Evolutionary conservation across 208 protist genomes (phyloP), one percentile per base, ranked within the genome.

Genomic region (Naegleria gruberi): DNA sequence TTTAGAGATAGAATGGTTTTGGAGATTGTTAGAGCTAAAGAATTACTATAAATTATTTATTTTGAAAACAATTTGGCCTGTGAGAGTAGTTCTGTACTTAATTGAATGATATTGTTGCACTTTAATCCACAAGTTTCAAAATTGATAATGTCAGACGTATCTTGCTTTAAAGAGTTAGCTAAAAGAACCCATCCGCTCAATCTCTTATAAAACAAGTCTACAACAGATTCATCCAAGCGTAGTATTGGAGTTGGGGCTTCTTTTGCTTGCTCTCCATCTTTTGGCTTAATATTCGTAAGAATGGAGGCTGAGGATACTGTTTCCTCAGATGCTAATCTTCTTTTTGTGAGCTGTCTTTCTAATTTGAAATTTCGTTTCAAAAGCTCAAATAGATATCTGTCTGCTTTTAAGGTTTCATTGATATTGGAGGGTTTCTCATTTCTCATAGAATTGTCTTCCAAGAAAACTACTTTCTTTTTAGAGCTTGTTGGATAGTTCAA

Each of bases 1-100:
- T 83, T 90, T 83, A 85, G 89, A 73, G 43, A 47, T 0, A 55
- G 65, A n/a, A 85, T 82, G n/a, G 30, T 82, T n/a, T n/a, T 73
- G 15, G 51, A 90, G 43, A 90, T 90, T 65, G 23, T 82, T 3
- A 10, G 5, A 17, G 43, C 17, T n/a, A 57, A 65, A 8, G 5
- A 42, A 51, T 40, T 42, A 51, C 42, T 42, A n/a, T 47, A 86
- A n/a, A 51, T 30, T 44, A 34, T 47, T 44, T 40, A 40, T 77
- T 2, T 77, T 40, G n/a, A 40, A 37, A 30, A 40, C n/a, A 37
- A 8, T n/a, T 30, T 77, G 17, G 26, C 12, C 12, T 40, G 65
- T 37, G n/a, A 8, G 6, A 37, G 10, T 40, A 77, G 12, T 30
- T 77, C 17, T 8, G 1, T 77, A 8, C 65, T 37, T 8, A 30